Percentiles rank a stretch among this genome's conserved stretches.
Conservation (phyloP, 2,329 filamentous ascomycete species). For the Daldinia eschscholtzii region DNA sequence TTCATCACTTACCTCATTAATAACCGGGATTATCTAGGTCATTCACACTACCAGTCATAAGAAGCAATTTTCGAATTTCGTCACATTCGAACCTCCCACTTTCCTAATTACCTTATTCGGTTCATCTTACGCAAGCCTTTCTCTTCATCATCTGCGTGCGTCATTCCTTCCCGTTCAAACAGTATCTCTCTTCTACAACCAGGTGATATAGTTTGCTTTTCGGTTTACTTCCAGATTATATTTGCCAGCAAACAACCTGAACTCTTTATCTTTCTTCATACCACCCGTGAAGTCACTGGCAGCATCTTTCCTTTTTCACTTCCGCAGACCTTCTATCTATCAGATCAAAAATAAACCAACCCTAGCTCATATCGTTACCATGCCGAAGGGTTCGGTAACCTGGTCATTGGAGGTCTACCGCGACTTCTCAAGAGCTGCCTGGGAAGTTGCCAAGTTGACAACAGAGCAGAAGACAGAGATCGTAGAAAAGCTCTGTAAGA, state of each 20-base stretch:
- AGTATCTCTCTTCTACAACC: neutral
- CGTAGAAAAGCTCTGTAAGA: neutral
- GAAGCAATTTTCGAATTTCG: neutral
- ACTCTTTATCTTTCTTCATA: neutral
- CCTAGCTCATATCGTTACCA: neutral
- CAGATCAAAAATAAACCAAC: neutral
- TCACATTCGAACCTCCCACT: neutral
- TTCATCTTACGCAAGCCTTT: neutral
- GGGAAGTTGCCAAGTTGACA: constrained; percentile 4
- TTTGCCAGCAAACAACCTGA: too few relatives aligned
- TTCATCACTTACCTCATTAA: neutral
- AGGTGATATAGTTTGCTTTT: neutral
- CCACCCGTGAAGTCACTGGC: neutral
- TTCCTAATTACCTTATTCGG: neutral
- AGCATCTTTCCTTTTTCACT: neutral
- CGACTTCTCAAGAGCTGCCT: neutral
- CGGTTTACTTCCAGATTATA: neutral
- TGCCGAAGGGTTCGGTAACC: neutral
- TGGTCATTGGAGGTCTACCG: constrained; percentile 4
- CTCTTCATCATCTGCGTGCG: neutral
- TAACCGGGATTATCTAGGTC: neutral
- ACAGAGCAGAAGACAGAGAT: constrained; percentile 2
- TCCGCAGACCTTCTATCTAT: neutral
- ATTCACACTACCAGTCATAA: neutral
- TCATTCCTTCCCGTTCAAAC: neutral